These are phyloP conservation scores for Thecamonas trahens DNA, from an alignment of 78 protist species.

Conservation along the genomic window DNA sequence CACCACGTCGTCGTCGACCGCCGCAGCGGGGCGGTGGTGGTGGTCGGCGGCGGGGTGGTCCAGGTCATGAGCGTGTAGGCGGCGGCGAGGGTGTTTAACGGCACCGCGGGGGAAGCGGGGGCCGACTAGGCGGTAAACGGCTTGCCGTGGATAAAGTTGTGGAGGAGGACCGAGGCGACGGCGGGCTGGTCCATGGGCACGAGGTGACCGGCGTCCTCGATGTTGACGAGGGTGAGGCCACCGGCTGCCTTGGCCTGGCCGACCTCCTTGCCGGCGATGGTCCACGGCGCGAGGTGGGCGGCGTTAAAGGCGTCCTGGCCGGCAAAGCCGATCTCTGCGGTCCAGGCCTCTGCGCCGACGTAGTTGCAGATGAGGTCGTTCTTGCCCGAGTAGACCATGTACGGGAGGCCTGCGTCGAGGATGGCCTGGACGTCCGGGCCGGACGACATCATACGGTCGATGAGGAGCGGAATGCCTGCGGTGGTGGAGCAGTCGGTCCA, in stretches of 20 bases:
- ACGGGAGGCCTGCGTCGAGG: background rate
- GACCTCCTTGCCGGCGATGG: too few relatives aligned
- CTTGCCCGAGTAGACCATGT: background rate
- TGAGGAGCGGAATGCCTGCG: too few relatives aligned
- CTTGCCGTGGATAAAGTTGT: background rate
- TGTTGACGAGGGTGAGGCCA: background rate
- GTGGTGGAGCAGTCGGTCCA: too few relatives aligned
- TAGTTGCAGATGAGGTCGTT: background rate
- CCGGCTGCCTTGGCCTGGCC: background rate
- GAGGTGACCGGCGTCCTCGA: constrained; percentile 39
- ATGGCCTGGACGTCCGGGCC: too few relatives aligned
- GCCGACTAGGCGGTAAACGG: too few relatives aligned
- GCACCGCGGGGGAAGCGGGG: too few relatives aligned
- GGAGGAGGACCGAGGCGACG: background rate
- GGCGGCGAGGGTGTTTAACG: too few relatives aligned
- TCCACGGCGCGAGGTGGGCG: background rate
- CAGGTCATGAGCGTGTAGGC: too few relatives aligned
- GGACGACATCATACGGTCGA: too few relatives aligned
- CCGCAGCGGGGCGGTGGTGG: too few relatives aligned
- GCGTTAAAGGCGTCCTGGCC: background rate
- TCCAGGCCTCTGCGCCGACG: constrained; percentile 3
- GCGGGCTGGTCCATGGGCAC: constrained; percentile 37
- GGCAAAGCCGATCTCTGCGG: background rate
- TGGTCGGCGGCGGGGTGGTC: too few relatives aligned
- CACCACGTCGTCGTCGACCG: too few relatives aligned